A percentile compares a stretch with the other conserved stretches of the same genome.
Conservation (phyloP, 768 basidiomycete species). For the Lactarius akahatsu region DNA sequence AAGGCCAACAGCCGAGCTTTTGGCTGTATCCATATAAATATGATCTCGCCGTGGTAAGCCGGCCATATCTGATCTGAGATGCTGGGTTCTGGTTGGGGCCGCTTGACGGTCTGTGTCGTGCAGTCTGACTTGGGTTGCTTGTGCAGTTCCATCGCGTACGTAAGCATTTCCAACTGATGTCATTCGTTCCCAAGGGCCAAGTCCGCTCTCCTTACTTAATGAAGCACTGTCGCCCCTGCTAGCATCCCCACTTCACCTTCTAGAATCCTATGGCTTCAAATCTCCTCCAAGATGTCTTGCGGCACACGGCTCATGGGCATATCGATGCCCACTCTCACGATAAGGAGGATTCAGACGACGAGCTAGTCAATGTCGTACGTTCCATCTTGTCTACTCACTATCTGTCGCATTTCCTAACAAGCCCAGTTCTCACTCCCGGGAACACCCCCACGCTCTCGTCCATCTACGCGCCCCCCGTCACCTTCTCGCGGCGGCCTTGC, state of each 20-base stretch:
- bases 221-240: background rate
- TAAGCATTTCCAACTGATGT: constrained; percentile 16
- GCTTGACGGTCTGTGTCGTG: background rate
- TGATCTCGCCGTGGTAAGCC: constrained; percentile 40
- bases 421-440: constrained; percentile 63
- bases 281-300: constrained; percentile 68
- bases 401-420: constrained; percentile 7
- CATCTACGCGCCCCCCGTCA: constrained; percentile 46
- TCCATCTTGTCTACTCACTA: constrained; percentile 7
- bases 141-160: background rate
- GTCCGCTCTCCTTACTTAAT: background rate
- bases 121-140: background rate
- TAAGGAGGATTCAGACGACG: constrained; percentile 62
- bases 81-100: background rate
- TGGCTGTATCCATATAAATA: constrained; percentile 80
- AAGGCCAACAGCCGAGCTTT: constrained; percentile 48
- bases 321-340: constrained; percentile 38
- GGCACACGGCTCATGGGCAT: constrained; percentile 45
- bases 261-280: constrained; percentile 31
- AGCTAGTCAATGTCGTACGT: constrained; percentile 71
- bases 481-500: constrained; percentile 45
- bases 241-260: background rate
- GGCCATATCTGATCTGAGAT: constrained; percentile 5
- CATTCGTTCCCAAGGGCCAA: background rate
- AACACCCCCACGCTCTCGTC: constrained; percentile 58